Conservation (phyloP, 2,329 filamentous ascomycete species). For the Phialophora tarda region DNA sequence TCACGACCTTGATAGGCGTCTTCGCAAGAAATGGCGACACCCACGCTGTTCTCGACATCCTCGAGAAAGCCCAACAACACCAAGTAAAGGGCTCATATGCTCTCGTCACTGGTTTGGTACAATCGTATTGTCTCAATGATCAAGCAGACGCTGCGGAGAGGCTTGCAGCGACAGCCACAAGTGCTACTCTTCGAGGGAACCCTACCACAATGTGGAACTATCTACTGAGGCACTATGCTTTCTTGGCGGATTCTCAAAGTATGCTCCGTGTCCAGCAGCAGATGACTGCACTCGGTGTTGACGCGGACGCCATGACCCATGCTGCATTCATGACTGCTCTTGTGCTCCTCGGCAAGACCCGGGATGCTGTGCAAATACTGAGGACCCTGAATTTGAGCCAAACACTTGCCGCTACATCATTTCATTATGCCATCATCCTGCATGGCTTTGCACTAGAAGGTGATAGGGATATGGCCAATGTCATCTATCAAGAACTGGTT, state of each 20-base stretch:
- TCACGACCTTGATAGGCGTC: constrained; percentile 75
- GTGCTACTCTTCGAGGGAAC: constrained; percentile 57
- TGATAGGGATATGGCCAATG: constrained; percentile 56
- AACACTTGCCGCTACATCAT: constrained; percentile 48
- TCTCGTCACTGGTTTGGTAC: constrained; percentile 70
- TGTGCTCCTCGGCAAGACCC: constrained; percentile 58
- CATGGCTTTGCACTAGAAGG: constrained; percentile 57
- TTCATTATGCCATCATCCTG: constrained; percentile 56
- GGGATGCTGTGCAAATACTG: constrained; percentile 61
- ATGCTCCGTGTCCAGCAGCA: constrained; percentile 60
- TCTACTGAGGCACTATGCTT: constrained; percentile 72
- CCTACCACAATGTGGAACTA: constrained; percentile 77
- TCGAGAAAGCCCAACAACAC: constrained; percentile 64
- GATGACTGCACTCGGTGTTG: constrained; percentile 60
- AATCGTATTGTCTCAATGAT: constrained; percentile 68
- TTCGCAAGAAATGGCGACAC: constrained; percentile 74
- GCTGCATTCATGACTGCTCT: constrained; percentile 66
- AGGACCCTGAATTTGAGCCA: constrained; percentile 47
- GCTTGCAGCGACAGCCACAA: constrained; percentile 63
- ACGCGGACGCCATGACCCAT: constrained; percentile 64
- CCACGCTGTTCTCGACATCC: constrained; percentile 68
- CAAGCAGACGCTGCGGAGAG: constrained; percentile 61
- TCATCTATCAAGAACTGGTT: constrained; percentile 54
- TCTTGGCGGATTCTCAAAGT: constrained; percentile 63
- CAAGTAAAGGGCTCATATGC: constrained; percentile 58